These are phyloP conservation scores for Colletotrichum sp. DNA, from an alignment of 2,329 filamentous ascomycete species.

Conservation along the genomic window DNA sequence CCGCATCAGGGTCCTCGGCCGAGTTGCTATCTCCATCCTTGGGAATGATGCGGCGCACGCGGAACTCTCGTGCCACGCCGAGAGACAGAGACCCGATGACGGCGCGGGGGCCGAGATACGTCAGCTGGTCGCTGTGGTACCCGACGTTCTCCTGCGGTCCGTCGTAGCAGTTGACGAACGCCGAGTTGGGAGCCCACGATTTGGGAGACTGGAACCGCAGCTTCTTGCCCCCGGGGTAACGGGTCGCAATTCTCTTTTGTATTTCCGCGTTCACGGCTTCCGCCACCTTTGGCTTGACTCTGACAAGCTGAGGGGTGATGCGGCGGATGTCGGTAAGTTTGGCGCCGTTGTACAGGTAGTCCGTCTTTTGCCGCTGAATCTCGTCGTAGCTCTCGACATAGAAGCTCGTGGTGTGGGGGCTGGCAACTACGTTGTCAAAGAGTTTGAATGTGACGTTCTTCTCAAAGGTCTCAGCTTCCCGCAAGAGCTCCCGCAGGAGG, in stretches of 20 bases:
- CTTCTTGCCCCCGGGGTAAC: constrained; percentile 74
- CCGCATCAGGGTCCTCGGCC: constrained; percentile 60
- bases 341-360: constrained; percentile 87
- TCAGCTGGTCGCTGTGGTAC: constrained; percentile 91
- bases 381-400: constrained; percentile 81
- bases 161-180: constrained; percentile 93
- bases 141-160: constrained; percentile 84
- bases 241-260: constrained; percentile 68
- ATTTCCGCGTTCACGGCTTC: constrained; percentile 80
- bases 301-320: constrained; percentile 75
- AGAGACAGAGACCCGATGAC: constrained; percentile 90
- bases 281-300: constrained; percentile 73
- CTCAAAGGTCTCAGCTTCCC: constrained; percentile 74
- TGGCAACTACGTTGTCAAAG: constrained; percentile 86
- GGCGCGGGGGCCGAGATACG: constrained; percentile 87
- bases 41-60: constrained; percentile 78
- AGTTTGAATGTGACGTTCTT: constrained; percentile 75
- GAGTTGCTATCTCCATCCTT: constrained; percentile 50
- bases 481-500: constrained; percentile 76
- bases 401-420: constrained; percentile 83
- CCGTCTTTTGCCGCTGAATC: constrained; percentile 70
- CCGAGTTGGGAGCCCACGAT: constrained; percentile 84
- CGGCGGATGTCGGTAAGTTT: constrained; percentile 77
- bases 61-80: constrained; percentile 92
- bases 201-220: constrained; percentile 77